phyloP scores from a whole-genome alignment of 495 filamentous ascomycete genomes.

The Cryomyces minteri region DNA sequence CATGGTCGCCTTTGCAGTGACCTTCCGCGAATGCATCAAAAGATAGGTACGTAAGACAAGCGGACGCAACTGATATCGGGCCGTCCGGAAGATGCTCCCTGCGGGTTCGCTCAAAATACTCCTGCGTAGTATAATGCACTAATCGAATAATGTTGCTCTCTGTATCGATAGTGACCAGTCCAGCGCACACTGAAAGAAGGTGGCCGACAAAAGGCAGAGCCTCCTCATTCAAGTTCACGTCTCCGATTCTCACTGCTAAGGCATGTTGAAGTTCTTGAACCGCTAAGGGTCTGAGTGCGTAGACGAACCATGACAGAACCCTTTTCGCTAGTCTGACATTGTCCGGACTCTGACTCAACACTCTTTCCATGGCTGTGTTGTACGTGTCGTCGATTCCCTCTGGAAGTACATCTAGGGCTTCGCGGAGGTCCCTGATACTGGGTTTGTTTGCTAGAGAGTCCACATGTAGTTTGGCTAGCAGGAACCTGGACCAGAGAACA shows the following conservation, averaged over 20 bases:
- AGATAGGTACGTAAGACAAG: neutral
- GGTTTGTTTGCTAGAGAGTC: too few species aligned
- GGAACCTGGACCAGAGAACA: constrained; percentile 6
- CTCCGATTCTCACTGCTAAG: constrained; percentile 20
- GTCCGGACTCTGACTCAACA: constrained; percentile 19
- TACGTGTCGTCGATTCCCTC: constrained; percentile 22
- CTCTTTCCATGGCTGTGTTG: constrained; percentile 24
- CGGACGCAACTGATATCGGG: neutral
- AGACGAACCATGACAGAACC: constrained; percentile 28
- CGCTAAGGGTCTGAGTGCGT: constrained; percentile 21
- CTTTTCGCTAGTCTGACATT: constrained; percentile 17
- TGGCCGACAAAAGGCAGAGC: constrained; percentile 20
- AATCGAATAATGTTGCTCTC: constrained; percentile 18
- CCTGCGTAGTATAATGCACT: neutral
- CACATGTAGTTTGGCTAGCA: too few species aligned
- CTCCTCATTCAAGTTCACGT: constrained; percentile 19
- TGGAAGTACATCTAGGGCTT: constrained; percentile 4
- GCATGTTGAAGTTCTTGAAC: constrained; percentile 29
- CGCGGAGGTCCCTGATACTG: too few species aligned
- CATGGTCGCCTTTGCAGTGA: constrained; percentile 4
- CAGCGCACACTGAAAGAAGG: constrained; percentile 30
- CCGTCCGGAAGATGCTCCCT: neutral
- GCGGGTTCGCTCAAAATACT: constrained; percentile 13
- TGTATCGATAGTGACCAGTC: constrained; percentile 31
- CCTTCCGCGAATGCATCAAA: neutral